Conservation (phyloP, 306 rosid genomes). For the Mucuna pruriens region DNA sequence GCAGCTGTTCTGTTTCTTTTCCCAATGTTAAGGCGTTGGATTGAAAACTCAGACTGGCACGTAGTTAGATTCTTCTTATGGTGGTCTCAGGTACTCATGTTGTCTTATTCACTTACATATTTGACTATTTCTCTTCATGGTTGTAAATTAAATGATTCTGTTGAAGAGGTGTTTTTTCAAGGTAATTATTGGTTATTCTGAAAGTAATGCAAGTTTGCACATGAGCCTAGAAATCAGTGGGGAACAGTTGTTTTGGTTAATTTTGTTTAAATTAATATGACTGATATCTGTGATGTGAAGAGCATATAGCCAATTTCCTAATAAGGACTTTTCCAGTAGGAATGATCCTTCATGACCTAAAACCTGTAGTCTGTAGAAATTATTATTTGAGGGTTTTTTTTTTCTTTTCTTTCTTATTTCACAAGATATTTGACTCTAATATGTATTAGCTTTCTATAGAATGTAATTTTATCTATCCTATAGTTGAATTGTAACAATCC, state of each 20-base stretch:
- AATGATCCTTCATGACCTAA: background rate
- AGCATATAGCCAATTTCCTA: background rate
- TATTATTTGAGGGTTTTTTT: background rate
- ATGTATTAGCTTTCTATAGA: background rate
- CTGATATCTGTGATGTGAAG: conserved; percentile 24
- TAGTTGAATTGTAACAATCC: background rate
- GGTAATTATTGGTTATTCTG: conserved; percentile 7
- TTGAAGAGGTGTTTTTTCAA: conserved; percentile 23
- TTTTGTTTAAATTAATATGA: conserved; percentile 2
- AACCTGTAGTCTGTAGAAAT: background rate
- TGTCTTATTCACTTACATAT: conserved; percentile 22
- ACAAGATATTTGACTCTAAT: conserved; percentile 10
- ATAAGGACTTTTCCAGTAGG: background rate
- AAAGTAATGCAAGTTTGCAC: conserved; percentile 20
- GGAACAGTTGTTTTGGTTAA: conserved; percentile 16
- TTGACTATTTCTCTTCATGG: conserved; percentile 17
- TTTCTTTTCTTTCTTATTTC: background rate
- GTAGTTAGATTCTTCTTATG: conserved; percentile 86
- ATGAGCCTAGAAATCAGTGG: conserved; percentile 18
- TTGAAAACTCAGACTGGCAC: conserved; percentile 98
- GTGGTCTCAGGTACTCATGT: conserved; percentile 96
- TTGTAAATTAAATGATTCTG: conserved; percentile 5
- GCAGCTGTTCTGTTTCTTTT: conserved; percentile 80
- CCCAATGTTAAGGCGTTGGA: conserved; percentile 99
- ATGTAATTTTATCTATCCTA: background rate